Evolutionary conservation across 305 asterid species (phyloP), one percentile per base, ranked within the genome.

Genomic region (Withania somnifera): DNA sequence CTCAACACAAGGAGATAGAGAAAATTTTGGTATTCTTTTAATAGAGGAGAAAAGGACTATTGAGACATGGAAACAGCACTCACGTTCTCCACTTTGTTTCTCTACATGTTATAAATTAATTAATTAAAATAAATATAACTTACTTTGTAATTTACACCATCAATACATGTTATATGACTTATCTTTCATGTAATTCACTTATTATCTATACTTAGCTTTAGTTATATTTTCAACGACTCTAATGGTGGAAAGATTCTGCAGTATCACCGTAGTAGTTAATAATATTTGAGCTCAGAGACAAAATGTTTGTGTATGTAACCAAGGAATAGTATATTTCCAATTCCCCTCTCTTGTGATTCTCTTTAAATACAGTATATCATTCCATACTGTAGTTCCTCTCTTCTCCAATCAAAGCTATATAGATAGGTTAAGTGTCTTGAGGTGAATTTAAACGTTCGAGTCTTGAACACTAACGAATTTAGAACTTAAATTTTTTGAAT

Each of bases 61-160:
- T 24, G 90, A 85, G 94, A 89, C 95, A 87, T n/a, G 94, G 95
- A 88, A 89, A 91, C 95, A 90, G 89, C 83, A 84, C 97, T 95
- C 98, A 94, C 94, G 97, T 94, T 92, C 94, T 89, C 91, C 89
- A 88, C 92, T 52, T 52, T 52, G 57, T 52, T 52, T 52, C 57
- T 66, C 51, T 34, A 64, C 4, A 64, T 64, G 75, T 32, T 64
- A n/a, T n/a, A n/a, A 30, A 30, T 47, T 47, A 15, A 51, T 84
- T 38, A 51, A 45, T 19, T 40, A 20, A 8, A 42, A 52, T 52
- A 17, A 5, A 56, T 36, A 36, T 36, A 36, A 36, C 7, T 6
- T 36, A 36, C n/a, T n/a, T n/a, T n/a, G n/a, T 36, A 36, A 0
- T 36, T 69, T 7, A 40, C 19, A 68, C 0, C 6, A 6, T 40